Evolutionary conservation across 2,329 filamentous ascomycete genomes (phyloP), one percentile per base, ranked within the genome.

Genomic region (Fusarium praegraminearum): DNA sequence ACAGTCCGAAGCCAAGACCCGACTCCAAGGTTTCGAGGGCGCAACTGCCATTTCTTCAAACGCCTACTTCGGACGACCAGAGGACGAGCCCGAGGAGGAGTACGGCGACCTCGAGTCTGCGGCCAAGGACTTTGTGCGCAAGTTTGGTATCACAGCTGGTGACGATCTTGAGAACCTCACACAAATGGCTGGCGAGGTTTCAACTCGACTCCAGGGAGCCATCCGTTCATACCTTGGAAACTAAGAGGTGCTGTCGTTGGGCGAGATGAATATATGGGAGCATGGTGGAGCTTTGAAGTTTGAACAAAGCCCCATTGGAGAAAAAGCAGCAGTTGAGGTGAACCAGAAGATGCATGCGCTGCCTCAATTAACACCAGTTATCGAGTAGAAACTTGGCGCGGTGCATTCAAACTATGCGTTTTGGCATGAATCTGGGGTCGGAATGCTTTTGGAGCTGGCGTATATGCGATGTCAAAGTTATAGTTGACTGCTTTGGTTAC

Each of bases 131-230:
- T 97, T 98, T 81, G 90, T 98, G 33, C 90, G 96, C 76, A 94
- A 93, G 78, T 98, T 98, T 78, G 96, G 96, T 51, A 92, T 98
- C 73, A 98, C 95, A 6, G 95, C 96, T 26, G 94, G 94, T 59
- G 96, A 99, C 78, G 96, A 99, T 80, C 82, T 99, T 58, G 96
- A 99, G 80, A 97, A 97, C 80, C 80, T 98, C 73, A 91, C 90
- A 26, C 89, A 90, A 73, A 86, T 93, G 68, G 83, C 98, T 7
- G 96, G 95, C 32, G 94, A 98, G 76, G 95, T 94, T 43, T 94
- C 94, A 16, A 89, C 86, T 47, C 91, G 90, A 80, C 84, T 98
- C 77, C 94, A 98, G 83, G 93, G 92, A 77, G 85, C 89, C 49
- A 89, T 91, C 73, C 84, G 88, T 70, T 85, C 83, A 73, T 91